A percentile compares a stretch with the other conserved stretches of the same genome.
Conservation (phyloP, 495 filamentous ascomycete genomes). For the Astrothelium subdiscretum region DNA sequence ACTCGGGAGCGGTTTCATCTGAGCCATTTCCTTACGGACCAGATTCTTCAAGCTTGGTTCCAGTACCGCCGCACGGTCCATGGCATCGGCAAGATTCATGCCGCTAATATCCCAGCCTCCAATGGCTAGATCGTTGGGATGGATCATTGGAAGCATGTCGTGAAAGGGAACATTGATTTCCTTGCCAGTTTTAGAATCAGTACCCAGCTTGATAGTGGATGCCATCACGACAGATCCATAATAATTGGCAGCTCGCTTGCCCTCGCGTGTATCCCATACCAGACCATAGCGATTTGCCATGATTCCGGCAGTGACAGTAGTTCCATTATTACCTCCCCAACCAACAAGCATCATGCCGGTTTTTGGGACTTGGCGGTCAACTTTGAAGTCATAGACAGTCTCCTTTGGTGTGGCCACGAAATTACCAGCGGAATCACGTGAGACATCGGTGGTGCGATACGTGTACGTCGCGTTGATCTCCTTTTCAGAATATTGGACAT, state of each 20-base stretch:
- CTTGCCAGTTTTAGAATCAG: slow-evolving; percentile 67
- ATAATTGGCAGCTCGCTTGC: slow-evolving; percentile 77
- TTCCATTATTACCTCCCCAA: slow-evolving; percentile 97
- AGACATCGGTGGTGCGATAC: slow-evolving; percentile 84
- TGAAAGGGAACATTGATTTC: slow-evolving; percentile 97
- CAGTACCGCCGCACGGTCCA: slow-evolving; percentile 91
- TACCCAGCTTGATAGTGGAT: slow-evolving; percentile 92
- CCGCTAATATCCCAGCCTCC: slow-evolving; percentile 96
- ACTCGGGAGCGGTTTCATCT: slow-evolving; percentile 80
- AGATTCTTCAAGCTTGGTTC: slow-evolving; percentile 82
- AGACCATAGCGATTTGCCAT: slow-evolving; percentile 84
- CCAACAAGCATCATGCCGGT: slow-evolving; percentile 95
- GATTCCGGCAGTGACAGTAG: slow-evolving; percentile 94
- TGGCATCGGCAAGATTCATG: slow-evolving; percentile 77
- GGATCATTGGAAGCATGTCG: slow-evolving; percentile 88
- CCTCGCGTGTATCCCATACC: slow-evolving; percentile 88
- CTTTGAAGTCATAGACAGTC: slow-evolving; percentile 92
- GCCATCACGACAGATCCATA: slow-evolving; percentile 95
- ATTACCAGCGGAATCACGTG: slow-evolving; percentile 59
- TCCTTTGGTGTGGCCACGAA: slow-evolving; percentile 78
- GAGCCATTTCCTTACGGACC: slow-evolving; percentile 85
- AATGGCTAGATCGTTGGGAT: slow-evolving; percentile 90
- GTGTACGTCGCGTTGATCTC: slow-evolving; percentile 92
- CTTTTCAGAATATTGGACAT: slow-evolving; percentile 78
- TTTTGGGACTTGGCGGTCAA: slow-evolving; percentile 86